Percentiles rank a stretch among this genome's conserved stretches.
These are phyloP conservation scores for Blastosporella zonata DNA, from an alignment of 1,284 basidiomycete genomes.

Conservation along the genomic window DNA sequence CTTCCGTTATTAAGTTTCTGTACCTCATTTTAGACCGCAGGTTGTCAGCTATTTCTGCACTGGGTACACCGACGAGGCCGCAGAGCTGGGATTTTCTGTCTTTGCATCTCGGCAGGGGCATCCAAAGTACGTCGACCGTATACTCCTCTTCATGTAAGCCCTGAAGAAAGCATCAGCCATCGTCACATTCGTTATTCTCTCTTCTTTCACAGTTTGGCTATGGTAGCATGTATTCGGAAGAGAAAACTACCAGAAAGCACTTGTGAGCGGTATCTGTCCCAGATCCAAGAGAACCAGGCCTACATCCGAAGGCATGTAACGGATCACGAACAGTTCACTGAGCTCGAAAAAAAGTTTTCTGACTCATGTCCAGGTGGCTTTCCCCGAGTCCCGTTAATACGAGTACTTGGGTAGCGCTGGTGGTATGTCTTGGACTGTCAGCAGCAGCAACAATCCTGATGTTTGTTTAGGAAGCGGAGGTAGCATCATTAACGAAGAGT, in stretches of 20 bases:
- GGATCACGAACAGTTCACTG: background rate
- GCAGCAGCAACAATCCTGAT: background rate
- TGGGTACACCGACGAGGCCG: conserved; percentile 56
- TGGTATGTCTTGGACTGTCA: conserved; percentile 39
- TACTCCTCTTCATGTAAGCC: background rate
- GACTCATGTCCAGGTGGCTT: conserved; percentile 47
- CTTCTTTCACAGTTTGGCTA: conserved; percentile 64
- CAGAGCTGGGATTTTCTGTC: conserved; percentile 56
- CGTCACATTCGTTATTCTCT: conserved; percentile 62
- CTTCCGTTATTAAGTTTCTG: background rate
- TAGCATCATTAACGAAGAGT: conserved; percentile 54
- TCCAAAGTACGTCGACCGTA: conserved; percentile 46
- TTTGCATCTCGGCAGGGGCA: conserved; percentile 55
- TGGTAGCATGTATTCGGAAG: conserved; percentile 55
- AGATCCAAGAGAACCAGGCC: conserved; percentile 56
- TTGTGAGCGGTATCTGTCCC: conserved; percentile 45
- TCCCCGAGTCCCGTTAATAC: conserved; percentile 66
- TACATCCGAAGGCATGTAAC: conserved; percentile 52
- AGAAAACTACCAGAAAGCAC: conserved; percentile 36
- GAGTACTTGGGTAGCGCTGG: conserved; percentile 62
- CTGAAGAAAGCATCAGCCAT: conserved; percentile 39
- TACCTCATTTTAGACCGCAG: conserved; percentile 28
- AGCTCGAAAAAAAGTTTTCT: background rate
- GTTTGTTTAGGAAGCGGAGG: conserved; percentile 57
- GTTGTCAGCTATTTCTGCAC: conserved; percentile 60